Evolutionary conservation across 257 asterid species (phyloP), one percentile per base, ranked within the genome.

Genomic region (Thymus mandschuricus): DNA sequence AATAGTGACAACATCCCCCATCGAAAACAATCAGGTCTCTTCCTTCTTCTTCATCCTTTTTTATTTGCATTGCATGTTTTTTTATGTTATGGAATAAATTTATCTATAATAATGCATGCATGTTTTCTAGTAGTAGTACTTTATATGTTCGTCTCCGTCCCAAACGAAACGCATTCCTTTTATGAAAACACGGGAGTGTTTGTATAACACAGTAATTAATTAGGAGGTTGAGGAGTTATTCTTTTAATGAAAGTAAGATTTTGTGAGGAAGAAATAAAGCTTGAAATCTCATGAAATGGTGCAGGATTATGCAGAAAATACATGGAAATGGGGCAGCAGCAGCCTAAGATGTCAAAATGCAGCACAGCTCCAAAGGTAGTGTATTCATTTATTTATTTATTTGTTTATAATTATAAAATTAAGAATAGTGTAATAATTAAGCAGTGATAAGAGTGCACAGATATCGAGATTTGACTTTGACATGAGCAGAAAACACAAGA

Each of bases 271-370:
- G 21, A 21, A 21, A 21, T 21, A 21, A 60, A 64, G 60, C 21
- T 55, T 77, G 41, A 21, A 21, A 68, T 64, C 69, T n/a, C n/a
- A n/a, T 46, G 55, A 40, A 7, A 13, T 61, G 21, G 21, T 21
- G 74, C 92, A 86, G 88, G 80, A 50, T 13, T 76, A 66, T 65
- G 79, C 81, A 69, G 75, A 69, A 79, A 60, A 69, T 41, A 72
- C 61, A 13, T 61, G 79, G 86, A 74, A 65, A 68, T 38, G 58
- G 73, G 73, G 64, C 81, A 81, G 64, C 81, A 81, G 54, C 29
- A 68, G 77, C 49, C 69, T 46, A 54, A 72, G 52, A 54, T 70
- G 68, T 57, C 83, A 71, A 77, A 60, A 64, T 66, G 73, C 84
- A 58, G 58, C 80, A 60, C 80, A 60, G n/a, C 61, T 69, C 66